Conservation (phyloP, 176 grass and related monocot species). For the Elymus sibiricus region DNA sequence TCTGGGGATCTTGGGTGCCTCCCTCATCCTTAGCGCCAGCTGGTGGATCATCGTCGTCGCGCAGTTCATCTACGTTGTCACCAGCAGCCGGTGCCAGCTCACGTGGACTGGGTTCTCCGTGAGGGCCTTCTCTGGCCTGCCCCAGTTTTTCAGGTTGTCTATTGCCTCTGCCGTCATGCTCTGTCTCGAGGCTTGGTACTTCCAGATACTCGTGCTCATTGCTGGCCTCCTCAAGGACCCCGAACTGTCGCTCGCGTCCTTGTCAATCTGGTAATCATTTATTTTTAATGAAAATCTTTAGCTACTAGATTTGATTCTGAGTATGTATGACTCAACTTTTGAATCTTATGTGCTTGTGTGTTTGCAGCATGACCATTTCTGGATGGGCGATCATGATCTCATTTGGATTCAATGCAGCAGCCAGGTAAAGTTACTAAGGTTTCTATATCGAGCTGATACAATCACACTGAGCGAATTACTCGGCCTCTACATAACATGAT, state of each 20-base stretch:
- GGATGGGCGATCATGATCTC: slow-evolving; percentile 85
- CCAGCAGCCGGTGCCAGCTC: slow-evolving; percentile 27
- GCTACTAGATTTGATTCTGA: background rate
- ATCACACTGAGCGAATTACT: too few relatives aligned
- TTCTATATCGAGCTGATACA: too few relatives aligned
- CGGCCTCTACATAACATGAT: too few relatives aligned
- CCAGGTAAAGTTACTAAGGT: slow-evolving; percentile 39
- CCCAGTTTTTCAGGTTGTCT: slow-evolving; percentile 35
- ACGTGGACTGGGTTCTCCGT: slow-evolving; percentile 56
- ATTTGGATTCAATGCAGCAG: slow-evolving; percentile 81
- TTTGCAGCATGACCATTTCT: slow-evolving; percentile 68
- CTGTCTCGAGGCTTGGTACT: slow-evolving; percentile 57
- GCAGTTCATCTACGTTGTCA: slow-evolving; percentile 49
- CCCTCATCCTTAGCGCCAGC: slow-evolving; percentile 45
- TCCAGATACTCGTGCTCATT: slow-evolving; percentile 43
- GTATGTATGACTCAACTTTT: background rate
- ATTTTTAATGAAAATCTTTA: too few relatives aligned
- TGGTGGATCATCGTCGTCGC: slow-evolving; percentile 54
- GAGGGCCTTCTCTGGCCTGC: slow-evolving; percentile 49
- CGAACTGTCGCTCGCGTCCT: slow-evolving; percentile 38
- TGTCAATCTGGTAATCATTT: slow-evolving; percentile 48
- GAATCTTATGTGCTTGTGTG: background rate
- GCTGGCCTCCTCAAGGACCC: slow-evolving; percentile 45
- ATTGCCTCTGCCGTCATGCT: slow-evolving; percentile 71
- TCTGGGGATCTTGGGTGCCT: slow-evolving; percentile 54